Base-by-base conservation (phyloP, 202 grass and related monocot species). In the Setaria italica region DNA sequence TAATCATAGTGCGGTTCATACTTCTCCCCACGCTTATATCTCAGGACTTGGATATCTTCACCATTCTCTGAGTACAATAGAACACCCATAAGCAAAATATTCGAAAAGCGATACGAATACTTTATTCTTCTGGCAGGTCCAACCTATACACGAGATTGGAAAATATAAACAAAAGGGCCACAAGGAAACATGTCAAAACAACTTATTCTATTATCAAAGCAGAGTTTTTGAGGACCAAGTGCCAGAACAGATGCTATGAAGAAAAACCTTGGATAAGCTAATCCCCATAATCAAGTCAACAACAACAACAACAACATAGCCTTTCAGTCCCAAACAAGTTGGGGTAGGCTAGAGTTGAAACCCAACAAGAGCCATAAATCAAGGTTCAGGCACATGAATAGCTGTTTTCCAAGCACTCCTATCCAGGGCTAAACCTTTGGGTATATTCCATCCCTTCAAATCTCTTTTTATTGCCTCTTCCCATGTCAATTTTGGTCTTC, bases 21-120 rank as follows among this genome's bases (percentile, higher is more conserved):
- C 83, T 94, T 94, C 88, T 99, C 90, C 9, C 92, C 94, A 65
- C 56, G 81, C 83, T 92, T 93, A 79, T 96, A 99, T 43, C 93
- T 91, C 56, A 91, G 33, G 57, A 99, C 85, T 91, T 99, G 97
- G 32, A 99, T 96, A 78, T 96, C 93, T 82, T 99, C 97, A 14
- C 93, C 92, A 75, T 99, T 99, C 86, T 99, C 97, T 99, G 88
- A 45, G 79, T 53, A 91, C 35, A 32, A 84, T 53, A 86, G 4
- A 90, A 60, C 35, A 84, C 50, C 30, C 55, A 56, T 67, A 33
- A 89, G 71, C 1, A 71, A 85, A 75, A 4, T 69, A 74, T 30
- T 63, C 11, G 25, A 39, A 19, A 62, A 78, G 60, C 1, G 0
- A 43, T 62, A 82, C 41, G 7, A 43, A 14, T 42, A 2, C 50